Evolutionary conservation across 2,329 filamentous ascomycete genomes (phyloP), one percentile per base, ranked within the genome.

Genomic region (Tolypocladium guangdongense): DNA sequence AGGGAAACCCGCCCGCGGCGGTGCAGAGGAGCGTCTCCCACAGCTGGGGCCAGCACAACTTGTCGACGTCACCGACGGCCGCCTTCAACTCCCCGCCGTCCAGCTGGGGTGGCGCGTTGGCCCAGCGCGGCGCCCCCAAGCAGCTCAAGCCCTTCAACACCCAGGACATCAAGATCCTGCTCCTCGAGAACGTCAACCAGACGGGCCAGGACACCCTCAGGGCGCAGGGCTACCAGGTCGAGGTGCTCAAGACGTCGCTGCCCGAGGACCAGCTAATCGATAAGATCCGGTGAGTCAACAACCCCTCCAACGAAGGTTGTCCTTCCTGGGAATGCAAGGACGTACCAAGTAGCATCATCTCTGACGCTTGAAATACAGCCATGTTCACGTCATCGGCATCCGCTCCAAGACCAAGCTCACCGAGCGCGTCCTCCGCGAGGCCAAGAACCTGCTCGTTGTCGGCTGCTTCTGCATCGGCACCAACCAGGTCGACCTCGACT

Each of bases 381-480:
- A 96, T 68, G 88, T 96, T 32, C 93, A 99, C 67, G 93, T 97
- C 64, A 93, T 99, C 67, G 93, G 93, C 60, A 97, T 99, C 64
- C 88, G 93, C 59, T 97, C 92, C 55, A 99, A 99, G 78, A 99
- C 93, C 36, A 96, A 93, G 75, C 81, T 99, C 67, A 92, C 84
- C 10, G 85, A 87, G 58, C 86, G 84, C 64, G 88, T 99, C 32
- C 80, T 99, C 56, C 80, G 82, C 54, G 86, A 95, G 68, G 93
- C 93, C 53, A 95, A 91, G 75, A 95, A 96, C 69, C 80, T 99
- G 52, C 87, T 97, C 55, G 93, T 96, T 57, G 83, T 97, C 62
- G 93, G 93, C 56, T 99, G 93, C 76, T 99, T 99, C 80, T 99
- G 93, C 71, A 99, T 99, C 64, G 93, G 93, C 60, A 99, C 93